Evolutionary conservation across 352 stramenopile genomes (phyloP), one percentile per base, ranked within the genome.

Genomic region (Blastocystis sp.): DNA sequence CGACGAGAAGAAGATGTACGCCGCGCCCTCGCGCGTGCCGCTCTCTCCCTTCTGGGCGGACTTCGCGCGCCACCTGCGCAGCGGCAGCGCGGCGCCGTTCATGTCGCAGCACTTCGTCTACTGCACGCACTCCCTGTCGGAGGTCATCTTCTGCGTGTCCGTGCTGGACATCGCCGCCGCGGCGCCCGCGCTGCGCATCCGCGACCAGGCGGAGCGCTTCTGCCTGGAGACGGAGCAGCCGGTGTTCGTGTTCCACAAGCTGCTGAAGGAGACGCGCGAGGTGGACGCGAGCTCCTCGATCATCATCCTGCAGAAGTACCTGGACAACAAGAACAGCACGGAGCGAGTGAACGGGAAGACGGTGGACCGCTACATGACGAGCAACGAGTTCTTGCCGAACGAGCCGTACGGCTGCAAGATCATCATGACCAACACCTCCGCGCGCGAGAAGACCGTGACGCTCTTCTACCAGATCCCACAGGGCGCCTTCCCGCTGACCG

Each of bases 381-480:
- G 14, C 9, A 66, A 68, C 10, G 92, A 94, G 79, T 90, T 93
- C 64, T 63, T 94, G 10, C 87, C 91, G 4, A 91, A 92, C 66
- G 92, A 90, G 40, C 77, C 90, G 60, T 94, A 94, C 68, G 90
- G 71, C 0, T 91, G 81, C 14, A 89, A 92, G 57, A 89, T 94
- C 62, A 93, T 90, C 28, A 65, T 93, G 17, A 93, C 90, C 69
- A 94, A 94, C 74, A 91, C 93, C 81, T 90, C 89, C 0, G 69
- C 81, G 2, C 38, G 89, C 14, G 87, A 91, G 14, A 89, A 45
- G 9, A 80, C 89, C 61, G 68, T 94, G 14, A 91, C 92, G 24
- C 62, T 93, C 45, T 76, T 94, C n/a, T 76, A 93, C 48, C 92
- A 94, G 89, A 93, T 94, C 61, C 92, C 92, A 1, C 89, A 91